Percentiles rank a stretch among this genome's conserved stretches.
These are phyloP conservation scores for Citrus cavaleriei DNA, from an alignment of 345 rosid genomes.

Conservation along the genomic window DNA sequence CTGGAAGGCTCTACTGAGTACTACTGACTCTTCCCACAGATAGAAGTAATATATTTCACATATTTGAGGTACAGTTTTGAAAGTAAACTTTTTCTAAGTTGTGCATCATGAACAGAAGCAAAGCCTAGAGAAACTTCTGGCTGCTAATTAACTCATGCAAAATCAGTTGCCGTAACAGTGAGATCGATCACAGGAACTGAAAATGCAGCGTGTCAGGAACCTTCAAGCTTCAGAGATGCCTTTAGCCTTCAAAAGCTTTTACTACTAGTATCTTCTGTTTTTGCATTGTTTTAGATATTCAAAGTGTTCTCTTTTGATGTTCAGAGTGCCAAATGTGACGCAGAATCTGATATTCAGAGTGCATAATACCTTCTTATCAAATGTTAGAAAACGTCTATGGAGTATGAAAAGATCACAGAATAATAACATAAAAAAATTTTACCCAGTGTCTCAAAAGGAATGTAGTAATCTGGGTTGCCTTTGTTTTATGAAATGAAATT, in stretches of 20 bases:
- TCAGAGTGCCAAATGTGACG: not conserved
- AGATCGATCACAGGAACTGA: not conserved
- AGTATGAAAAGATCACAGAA: not conserved
- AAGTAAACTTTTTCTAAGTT: not conserved
- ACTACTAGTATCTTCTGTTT: not conserved
- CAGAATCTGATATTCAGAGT: not conserved
- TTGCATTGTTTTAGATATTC: not conserved
- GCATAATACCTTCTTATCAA: not conserved
- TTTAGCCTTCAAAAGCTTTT: not conserved
- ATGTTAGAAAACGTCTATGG: not conserved
- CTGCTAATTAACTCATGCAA: not conserved
- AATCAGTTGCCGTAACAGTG: not conserved
- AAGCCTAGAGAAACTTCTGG: not conserved
- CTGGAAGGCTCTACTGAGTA: conserved; percentile 31
- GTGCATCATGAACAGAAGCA: not conserved
- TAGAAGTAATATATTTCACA: not conserved
- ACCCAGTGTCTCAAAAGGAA: not conserved
- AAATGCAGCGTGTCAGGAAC: conserved; percentile 1
- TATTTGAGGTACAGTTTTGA: not conserved
- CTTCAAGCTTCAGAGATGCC: not conserved
- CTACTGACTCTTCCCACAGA: conserved; percentile 11
- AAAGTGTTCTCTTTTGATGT: too few species aligned
- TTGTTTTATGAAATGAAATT: not conserved
- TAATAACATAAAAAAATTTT: not conserved
- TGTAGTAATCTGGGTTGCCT: not conserved